Evolutionary conservation across 2,329 filamentous ascomycete genomes (phyloP).

Genomic region (Colletotrichum tofieldiae): DNA sequence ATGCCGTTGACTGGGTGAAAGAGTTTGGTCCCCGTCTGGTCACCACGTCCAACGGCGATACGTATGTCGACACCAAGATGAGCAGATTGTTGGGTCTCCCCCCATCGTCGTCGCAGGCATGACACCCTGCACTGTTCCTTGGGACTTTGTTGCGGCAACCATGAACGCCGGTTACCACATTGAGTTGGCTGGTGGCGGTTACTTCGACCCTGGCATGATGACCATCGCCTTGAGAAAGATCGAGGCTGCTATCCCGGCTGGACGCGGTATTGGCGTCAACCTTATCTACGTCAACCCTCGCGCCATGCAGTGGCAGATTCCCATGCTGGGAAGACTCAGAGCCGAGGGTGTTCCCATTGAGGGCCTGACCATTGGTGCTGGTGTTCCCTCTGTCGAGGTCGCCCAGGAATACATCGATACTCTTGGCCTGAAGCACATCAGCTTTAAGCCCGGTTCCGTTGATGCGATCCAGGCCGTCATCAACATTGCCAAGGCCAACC

Average conservation of each 20-base stretch:
- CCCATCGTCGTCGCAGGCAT: constrained; percentile 94
- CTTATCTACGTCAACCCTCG: constrained; percentile 92
- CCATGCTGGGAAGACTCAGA: constrained; percentile 83
- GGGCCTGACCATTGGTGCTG: constrained; percentile 92
- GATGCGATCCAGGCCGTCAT: constrained; percentile 92
- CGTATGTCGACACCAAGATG: constrained; percentile 97
- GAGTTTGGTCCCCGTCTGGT: constrained; percentile 94
- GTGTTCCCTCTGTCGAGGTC: constrained; percentile 93
- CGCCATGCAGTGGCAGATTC: constrained; percentile 94
- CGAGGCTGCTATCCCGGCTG: constrained; percentile 85
- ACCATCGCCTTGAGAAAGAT: constrained; percentile 88
- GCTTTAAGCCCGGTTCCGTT: constrained; percentile 92
- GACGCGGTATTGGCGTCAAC: constrained; percentile 90
- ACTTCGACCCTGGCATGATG: constrained; percentile 88
- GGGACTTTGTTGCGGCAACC: constrained; percentile 92
- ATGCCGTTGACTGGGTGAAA: constrained; percentile 97
- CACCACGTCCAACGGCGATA: constrained; percentile 89
- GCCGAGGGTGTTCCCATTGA: constrained; percentile 92
- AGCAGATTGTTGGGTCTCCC: constrained; percentile 87
- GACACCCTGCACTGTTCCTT: constrained; percentile 91
- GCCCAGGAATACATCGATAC: constrained; percentile 96
- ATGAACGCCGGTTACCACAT: constrained; percentile 98
- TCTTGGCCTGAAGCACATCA: constrained; percentile 91
- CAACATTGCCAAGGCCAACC: constrained; percentile 95
- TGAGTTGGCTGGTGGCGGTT: constrained; percentile 90